A percentile compares a stretch with the other conserved stretches of the same genome.
Conservation (phyloP, 2,329 filamentous ascomycete genomes). For the Trichoderma koningii region DNA sequence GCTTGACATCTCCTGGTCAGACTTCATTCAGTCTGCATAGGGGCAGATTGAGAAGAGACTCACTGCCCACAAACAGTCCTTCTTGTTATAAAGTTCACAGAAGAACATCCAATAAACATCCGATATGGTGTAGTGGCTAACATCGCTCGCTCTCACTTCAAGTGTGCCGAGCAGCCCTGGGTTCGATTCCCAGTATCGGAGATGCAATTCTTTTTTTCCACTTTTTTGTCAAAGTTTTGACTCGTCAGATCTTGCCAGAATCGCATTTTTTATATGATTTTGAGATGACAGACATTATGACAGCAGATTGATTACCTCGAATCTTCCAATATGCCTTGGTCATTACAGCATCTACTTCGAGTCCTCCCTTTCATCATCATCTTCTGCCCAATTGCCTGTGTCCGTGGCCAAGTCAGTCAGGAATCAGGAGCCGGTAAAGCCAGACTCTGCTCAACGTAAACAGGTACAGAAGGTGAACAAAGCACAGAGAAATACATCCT, state of each 20-base stretch:
- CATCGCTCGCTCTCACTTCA: conserved; percentile 37
- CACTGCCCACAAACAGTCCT: rapidly evolving
- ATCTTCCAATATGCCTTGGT: too few relatives aligned
- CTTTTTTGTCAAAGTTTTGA: too few relatives aligned
- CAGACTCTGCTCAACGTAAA: neutral
- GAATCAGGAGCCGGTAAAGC: neutral
- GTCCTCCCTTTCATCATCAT: too few relatives aligned
- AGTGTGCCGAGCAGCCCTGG: conserved; percentile 39
- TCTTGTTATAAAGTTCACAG: neutral
- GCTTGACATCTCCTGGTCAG: too few relatives aligned
- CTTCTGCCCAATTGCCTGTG: too few relatives aligned
- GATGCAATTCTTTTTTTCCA: neutral
- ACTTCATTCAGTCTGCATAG: neutral
- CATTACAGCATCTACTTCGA: too few relatives aligned
- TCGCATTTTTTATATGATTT: too few relatives aligned
- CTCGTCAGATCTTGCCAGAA: too few relatives aligned
- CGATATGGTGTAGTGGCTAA: conserved; percentile 44
- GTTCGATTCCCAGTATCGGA: conserved; percentile 43
- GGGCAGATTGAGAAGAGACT: neutral
- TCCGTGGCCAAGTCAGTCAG: too few relatives aligned
- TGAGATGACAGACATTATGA: too few relatives aligned
- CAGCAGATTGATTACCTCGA: too few relatives aligned
- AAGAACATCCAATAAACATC: conserved; percentile 21
- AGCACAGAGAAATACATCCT: neutral
- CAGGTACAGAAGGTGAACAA: neutral